Conservation (phyloP, 306 rosid genomes). For the Chamaecrista fasciculata region DNA sequence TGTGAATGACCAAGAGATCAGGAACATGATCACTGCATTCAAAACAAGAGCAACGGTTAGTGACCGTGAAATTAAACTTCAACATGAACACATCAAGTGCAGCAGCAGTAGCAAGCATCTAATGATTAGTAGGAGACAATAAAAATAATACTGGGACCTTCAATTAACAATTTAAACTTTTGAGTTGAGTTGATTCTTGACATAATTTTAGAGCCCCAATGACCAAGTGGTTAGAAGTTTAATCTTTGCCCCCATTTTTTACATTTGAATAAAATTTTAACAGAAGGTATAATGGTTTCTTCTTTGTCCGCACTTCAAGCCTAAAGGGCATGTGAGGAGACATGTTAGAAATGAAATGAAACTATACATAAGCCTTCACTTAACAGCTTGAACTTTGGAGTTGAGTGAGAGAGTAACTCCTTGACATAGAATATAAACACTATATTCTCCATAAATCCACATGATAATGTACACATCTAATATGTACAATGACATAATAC, state of each 20-base stretch:
- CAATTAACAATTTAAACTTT: neutral
- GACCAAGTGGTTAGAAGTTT: neutral
- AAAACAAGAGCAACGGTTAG: constrained; percentile 24
- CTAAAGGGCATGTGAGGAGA: neutral
- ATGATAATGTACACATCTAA: neutral
- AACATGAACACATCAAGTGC: neutral
- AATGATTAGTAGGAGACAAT: constrained; percentile 14
- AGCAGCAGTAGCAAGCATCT: constrained; percentile 18
- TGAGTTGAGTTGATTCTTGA: neutral
- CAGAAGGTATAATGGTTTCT: neutral
- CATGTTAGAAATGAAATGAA: too few relatives aligned
- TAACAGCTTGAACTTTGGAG: neutral
- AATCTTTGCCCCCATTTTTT: neutral
- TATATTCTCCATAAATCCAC: neutral
- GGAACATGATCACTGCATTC: constrained; percentile 93
- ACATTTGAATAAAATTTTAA: too few relatives aligned
- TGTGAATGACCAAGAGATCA: constrained; percentile 98
- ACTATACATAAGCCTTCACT: too few relatives aligned
- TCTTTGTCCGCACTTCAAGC: neutral
- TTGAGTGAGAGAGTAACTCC: neutral
- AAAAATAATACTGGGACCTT: neutral
- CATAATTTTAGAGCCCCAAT: neutral
- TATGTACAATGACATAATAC: neutral
- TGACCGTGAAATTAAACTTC: constrained; percentile 12
- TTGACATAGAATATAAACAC: neutral